Base-by-base conservation (phyloP, 2,329 filamentous ascomycete species). In the Botrytis fragariae region DNA sequence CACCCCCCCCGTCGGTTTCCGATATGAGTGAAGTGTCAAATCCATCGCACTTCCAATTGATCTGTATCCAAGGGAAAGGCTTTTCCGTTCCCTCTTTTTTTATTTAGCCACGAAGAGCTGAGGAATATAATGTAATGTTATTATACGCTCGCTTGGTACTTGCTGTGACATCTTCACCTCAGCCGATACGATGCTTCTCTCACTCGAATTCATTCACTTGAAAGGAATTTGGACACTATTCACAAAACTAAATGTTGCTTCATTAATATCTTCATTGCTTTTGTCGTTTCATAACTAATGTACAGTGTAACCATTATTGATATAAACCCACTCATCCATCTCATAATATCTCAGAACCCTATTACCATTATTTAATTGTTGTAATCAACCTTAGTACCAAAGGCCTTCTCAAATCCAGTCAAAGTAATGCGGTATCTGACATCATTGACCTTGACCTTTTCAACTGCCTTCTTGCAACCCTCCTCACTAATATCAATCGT, bases 351-450 rank as follows among this genome's bases (percentile, higher is more conserved):
- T 20, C 0, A 42, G 2, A n/a, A 16, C 16, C 25, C 25, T 3
- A 29, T 29, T 42, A 29, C 29, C 16, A 22, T 32, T 48, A 16
- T 9, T 16, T 35, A 68, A 22, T 42, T 57, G 59, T 70, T 18
- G 37, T 73, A 73, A 37, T 70, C 65, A 14, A 20, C 75, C 67
- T 73, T 75, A 0, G 72, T 78, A 29, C 63, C 87, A 79, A 93
- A 93, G 0, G 84, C 88, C 84, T 91, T 89, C 77, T 93, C 89
- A 77, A 87, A 93, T 16, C 88, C 88, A 20, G 88, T 89, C 78
- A 95, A 81, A 0, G 91, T 93, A 78, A 93, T 91, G 59, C 93
- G 86, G 81, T 93, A 95, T 48, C 87, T 86, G 22, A 94, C 90
- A 80, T 93, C 88, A 77, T 92, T 92, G 76, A 88, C 89, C 79